phyloP scores from a whole-genome alignment of 495 filamentous ascomycete species.

The Pseudoneurospora amorphoporcata region DNA sequence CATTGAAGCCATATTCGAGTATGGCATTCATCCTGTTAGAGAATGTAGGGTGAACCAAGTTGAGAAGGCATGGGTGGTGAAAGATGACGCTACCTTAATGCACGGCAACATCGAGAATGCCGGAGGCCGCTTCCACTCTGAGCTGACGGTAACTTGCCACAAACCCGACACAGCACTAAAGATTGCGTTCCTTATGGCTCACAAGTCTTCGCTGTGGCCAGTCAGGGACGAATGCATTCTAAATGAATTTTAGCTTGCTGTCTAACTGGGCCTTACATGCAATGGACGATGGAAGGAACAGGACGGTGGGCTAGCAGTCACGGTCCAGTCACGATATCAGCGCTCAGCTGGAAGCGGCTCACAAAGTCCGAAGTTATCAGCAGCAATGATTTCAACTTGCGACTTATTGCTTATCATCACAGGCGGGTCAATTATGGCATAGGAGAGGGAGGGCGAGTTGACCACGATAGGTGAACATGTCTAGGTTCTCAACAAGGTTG shows the following conservation, averaged over 20 bases:
- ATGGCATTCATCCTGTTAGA: fast-evolving
- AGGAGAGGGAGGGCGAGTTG: not conserved
- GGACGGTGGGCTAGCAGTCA: not conserved
- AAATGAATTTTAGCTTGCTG: fast-evolving
- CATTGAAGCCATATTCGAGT: not conserved
- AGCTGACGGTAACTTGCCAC: not conserved
- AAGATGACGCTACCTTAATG: fast-evolving
- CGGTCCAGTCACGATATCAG: not conserved
- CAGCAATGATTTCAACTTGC: not conserved
- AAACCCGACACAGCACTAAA: not conserved
- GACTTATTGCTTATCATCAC: not conserved
- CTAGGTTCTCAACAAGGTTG: not conserved
- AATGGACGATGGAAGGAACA: not conserved
- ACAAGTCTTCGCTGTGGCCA: not conserved
- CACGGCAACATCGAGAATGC: not conserved
- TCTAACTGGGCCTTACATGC: not conserved
- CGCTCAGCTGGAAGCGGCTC: not conserved
- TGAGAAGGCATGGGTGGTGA: not conserved
- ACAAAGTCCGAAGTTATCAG: not conserved
- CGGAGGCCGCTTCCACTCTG: not conserved
- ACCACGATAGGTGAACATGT: too few species aligned
- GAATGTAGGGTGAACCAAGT: not conserved
- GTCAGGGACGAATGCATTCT: fast-evolving
- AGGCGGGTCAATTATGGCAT: not conserved
- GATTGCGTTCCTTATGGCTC: not conserved